phyloP scores from a whole-genome alignment of 352 stramenopile species.

The Globisporangium okanoganense region DNA sequence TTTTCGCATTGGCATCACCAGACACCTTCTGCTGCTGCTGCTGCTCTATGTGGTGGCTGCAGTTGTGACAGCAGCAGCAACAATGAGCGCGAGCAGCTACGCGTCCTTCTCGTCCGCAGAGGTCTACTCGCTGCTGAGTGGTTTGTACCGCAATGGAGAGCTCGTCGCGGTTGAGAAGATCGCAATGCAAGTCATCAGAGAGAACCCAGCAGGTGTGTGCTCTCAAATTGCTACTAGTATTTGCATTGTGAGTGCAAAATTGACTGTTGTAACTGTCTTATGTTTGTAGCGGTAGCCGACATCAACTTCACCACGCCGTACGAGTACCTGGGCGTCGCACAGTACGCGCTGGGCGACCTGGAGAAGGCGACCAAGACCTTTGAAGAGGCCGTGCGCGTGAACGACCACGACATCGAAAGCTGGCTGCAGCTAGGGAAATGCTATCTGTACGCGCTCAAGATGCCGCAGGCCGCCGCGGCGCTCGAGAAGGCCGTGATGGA shows the following conservation, averaged over 20 bases:
- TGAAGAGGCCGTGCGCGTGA: constrained; percentile 41
- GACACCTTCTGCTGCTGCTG: background rate
- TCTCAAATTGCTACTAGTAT: too few relatives aligned
- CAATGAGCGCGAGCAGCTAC: background rate
- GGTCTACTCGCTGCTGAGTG: constrained; percentile 27
- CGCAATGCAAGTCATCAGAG: constrained; percentile 32
- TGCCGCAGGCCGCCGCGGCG: constrained; percentile 35
- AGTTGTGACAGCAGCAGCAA: background rate
- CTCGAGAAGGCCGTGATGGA: constrained; percentile 47
- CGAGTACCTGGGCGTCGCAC: constrained; percentile 63
- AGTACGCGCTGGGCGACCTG: constrained; percentile 68
- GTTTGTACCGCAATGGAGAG: constrained; percentile 36
- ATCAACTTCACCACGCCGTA: constrained; percentile 43
- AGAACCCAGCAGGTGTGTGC: constrained; percentile 34
- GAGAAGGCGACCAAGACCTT: constrained; percentile 58
- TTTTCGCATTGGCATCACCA: background rate
- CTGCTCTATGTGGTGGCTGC: background rate
- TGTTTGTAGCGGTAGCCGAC: constrained; percentile 12
- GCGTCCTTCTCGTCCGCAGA: constrained; percentile 15
- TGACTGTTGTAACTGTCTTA: background rate
- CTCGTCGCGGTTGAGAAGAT: constrained; percentile 46
- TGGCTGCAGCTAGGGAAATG: constrained; percentile 73
- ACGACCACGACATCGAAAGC: constrained; percentile 37
- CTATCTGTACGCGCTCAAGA: constrained; percentile 51
- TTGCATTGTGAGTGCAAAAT: background rate